These are phyloP conservation scores for Trypanosoma brucei DNA, from an alignment of 208 protist species.

Conservation along the genomic window DNA sequence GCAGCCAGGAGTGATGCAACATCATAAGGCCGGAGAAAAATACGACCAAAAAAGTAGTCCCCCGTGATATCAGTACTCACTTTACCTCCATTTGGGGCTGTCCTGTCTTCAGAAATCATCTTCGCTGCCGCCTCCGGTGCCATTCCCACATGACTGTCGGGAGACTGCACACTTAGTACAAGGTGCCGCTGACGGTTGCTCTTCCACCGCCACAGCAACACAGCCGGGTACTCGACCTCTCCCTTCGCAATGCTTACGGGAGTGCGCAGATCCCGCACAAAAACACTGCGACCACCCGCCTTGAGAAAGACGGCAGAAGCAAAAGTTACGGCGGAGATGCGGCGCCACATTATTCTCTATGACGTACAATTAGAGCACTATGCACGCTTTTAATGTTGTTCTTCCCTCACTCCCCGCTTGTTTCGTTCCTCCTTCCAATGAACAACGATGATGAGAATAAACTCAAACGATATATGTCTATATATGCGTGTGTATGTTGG, in stretches of 20 bases:
- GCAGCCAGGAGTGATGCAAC: slow-evolving; percentile 80
- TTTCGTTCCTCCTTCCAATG: too few relatives aligned
- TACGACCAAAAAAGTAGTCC: slow-evolving; percentile 71
- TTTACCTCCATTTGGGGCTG: background rate
- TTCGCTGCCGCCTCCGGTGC: background rate
- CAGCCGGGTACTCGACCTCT: slow-evolving; percentile 35
- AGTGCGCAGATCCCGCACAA: slow-evolving; percentile 54
- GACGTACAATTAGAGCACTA: background rate
- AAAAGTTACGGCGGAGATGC: background rate
- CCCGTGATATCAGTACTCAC: background rate
- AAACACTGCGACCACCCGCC: slow-evolving; percentile 22
- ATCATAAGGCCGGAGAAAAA: slow-evolving; percentile 83
- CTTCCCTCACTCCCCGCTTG: too few relatives aligned
- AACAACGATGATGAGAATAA: too few relatives aligned
- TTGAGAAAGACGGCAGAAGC: background rate
- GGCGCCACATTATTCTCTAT: slow-evolving; percentile 13
- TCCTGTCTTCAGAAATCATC: background rate
- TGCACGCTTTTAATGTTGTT: background rate
- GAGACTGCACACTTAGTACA: slow-evolving; percentile 41
- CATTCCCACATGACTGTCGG: background rate
- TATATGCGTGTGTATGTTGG: too few relatives aligned
- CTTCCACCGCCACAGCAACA: slow-evolving; percentile 58
- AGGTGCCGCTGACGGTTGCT: slow-evolving; percentile 52
- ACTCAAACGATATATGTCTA: too few relatives aligned
- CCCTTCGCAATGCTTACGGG: slow-evolving; percentile 37